phyloP scores from a whole-genome alignment of 2,329 filamentous ascomycete genomes.

The Fusarium goolgardi region DNA sequence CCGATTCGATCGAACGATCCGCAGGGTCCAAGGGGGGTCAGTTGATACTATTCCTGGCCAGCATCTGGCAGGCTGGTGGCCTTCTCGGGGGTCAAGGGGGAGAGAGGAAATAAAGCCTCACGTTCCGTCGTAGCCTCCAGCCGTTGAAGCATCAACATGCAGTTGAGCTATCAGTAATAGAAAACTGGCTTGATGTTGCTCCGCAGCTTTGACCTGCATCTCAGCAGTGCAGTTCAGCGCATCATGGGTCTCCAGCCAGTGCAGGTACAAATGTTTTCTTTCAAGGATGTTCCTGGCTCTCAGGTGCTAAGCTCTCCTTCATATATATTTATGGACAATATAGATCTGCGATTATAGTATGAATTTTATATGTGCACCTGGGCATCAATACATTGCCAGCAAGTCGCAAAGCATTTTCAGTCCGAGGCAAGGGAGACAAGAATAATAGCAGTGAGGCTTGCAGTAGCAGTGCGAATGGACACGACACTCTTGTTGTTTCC shows the following conservation, averaged over 20 bases:
- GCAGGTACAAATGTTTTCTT: constrained; percentile 30
- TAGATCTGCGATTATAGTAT: constrained; percentile 3
- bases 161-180: background rate
- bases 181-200: background rate
- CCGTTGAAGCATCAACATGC: constrained; percentile 6
- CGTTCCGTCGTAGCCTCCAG: background rate
- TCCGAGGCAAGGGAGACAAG: constrained; percentile 19
- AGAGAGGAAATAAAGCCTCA: constrained; percentile 10
- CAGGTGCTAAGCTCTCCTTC: constrained; percentile 16
- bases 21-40: constrained; percentile 21
- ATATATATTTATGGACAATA: background rate
- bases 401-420: constrained; percentile 15
- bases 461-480: constrained; percentile 1
- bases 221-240: constrained; percentile 25
- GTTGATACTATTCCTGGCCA: constrained; percentile 8
- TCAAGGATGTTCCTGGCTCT: constrained; percentile 33
- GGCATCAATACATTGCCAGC: background rate
- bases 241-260: constrained; percentile 26
- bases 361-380: constrained; percentile 8
- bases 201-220: constrained; percentile 14
- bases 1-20: constrained; percentile 25
- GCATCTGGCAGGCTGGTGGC: background rate
- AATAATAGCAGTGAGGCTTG: background rate
- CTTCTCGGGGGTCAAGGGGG: background rate
- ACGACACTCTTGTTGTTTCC: background rate